Evolutionary conservation across 192 early-diverging fungal genomes (phyloP), one percentile per base, ranked within the genome.

Genomic region (Paraglomus brasilianum): DNA sequence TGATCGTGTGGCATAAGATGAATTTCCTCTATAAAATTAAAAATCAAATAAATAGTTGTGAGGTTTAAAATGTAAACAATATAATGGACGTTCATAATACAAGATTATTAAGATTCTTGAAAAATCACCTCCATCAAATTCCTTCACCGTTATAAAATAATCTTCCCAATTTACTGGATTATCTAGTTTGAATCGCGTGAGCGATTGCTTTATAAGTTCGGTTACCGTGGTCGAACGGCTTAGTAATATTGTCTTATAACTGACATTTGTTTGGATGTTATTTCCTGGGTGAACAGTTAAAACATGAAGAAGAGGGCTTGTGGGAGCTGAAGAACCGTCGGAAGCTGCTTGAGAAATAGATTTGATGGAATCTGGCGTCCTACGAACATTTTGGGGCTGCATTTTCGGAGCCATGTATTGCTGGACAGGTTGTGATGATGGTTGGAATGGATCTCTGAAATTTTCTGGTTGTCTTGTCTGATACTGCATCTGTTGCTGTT

Each of bases 281-380:
- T 86, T 83, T 30, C 85, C 85, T 5, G 83, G 71, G 70, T 78
- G 84, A n/a, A 86, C 80, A 3, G 81, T 78, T 17, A 86, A 51
- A 1, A 84, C 78, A 43, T 76, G 78, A 53, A 76, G 72, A 38
- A 44, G 5, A 38, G 67, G 24, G 40, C 10, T 22, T 15, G 48
- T 30, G 15, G 38, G 22, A 40, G 40, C 36, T 38, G 47, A 19
- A 41, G 38, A 30, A 5, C 41, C 50, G 7, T 21, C 30, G 17
- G 41, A 10, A 30, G 43, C 11, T 58, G 13, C 30, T 22, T 40
- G 67, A 10, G 49, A 5, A 9, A 38, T 41, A 15, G 40, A 17
- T 11, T 11, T 56, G 7, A 17, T 56, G 1, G 53, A 6, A 36
- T 17, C 38, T 1, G 15, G 53, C 51, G 39, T 71, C 5, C 47